Conservation (phyloP, 208 protist genomes). For the Trypanosomatidae sp. region DNA sequence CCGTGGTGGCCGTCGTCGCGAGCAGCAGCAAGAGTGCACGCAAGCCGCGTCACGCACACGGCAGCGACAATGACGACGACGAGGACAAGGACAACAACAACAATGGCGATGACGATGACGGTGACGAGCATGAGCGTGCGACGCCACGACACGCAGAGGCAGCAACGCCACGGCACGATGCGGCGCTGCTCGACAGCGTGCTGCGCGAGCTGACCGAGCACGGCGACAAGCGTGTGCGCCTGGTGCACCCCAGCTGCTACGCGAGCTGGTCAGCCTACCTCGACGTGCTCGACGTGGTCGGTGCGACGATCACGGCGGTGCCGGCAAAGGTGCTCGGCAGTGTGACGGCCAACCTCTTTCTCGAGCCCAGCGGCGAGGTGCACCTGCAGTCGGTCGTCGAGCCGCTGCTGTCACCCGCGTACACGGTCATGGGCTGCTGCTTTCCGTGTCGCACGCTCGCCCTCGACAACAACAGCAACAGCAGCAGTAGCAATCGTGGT, state of each 20-base stretch:
- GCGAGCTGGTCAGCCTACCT: conserved; percentile 72
- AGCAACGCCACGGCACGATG: no score
- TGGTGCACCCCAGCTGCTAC: conserved; percentile 69
- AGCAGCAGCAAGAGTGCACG: no score
- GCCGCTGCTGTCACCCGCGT: conserved; percentile 79
- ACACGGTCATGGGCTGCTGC: conserved; percentile 53
- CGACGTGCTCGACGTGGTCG: conserved; percentile 60
- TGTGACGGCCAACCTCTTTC: conserved; percentile 74
- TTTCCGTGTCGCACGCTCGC: conserved; percentile 34
- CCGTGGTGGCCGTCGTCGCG: no score
- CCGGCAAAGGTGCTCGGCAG: conserved; percentile 28
- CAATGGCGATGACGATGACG: not conserved
- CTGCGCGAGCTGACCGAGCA: conserved; percentile 55
- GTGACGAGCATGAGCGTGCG: not conserved
- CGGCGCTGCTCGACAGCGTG: conserved; percentile 12
- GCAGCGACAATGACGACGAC: not conserved
- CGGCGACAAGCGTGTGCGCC: conserved; percentile 46
- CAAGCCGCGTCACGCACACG: no score
- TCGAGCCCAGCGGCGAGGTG: conserved; percentile 68
- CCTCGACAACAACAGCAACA: not conserved
- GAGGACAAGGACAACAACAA: not conserved
- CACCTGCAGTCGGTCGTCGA: conserved; percentile 75
- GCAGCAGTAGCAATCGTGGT: no score
- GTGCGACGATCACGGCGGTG: conserved; percentile 80
- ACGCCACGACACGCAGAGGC: no score